phyloP scores from a whole-genome alignment of 2,329 filamentous ascomycete genomes.

The Lanzia echinophila region DNA sequence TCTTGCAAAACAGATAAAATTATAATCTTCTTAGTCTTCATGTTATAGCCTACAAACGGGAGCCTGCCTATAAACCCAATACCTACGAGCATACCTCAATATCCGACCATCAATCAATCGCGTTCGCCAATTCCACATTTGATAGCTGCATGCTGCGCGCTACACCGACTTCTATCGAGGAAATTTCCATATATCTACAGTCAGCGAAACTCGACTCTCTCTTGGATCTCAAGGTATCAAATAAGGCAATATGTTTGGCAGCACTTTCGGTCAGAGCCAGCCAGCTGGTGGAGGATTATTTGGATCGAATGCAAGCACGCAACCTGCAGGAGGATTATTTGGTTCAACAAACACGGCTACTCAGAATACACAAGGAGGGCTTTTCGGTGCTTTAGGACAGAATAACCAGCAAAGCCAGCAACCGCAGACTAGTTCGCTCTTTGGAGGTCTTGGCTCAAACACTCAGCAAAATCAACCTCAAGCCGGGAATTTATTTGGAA shows the following conservation, averaged over 20 bases:
- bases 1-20: too few species aligned
- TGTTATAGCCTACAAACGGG: neutral
- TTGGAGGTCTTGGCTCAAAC: slow-evolving; percentile 22
- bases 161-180: neutral
- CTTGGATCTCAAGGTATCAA: neutral
- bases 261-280: slow-evolving; percentile 20
- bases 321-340: slow-evolving; percentile 15
- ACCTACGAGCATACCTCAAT: neutral
- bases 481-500: slow-evolving; percentile 8
- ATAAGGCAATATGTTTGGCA: slow-evolving; percentile 19
- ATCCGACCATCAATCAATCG: neutral
- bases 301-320: slow-evolving; percentile 10
- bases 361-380: slow-evolving; percentile 12
- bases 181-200: neutral
- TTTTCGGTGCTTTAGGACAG: slow-evolving; percentile 18
- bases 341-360: slow-evolving; percentile 29
- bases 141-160: slow-evolving; percentile 2
- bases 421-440: slow-evolving; percentile 28
- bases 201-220: neutral
- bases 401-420: slow-evolving; percentile 20
- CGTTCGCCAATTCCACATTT: slow-evolving; percentile 5
- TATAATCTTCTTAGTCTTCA: neutral
- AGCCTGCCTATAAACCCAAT: neutral
- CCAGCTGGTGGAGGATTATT: slow-evolving; percentile 21
- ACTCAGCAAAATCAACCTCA: slow-evolving; percentile 23